Evolutionary conservation across 371 early-diverging fungal genomes (phyloP), one percentile per base, ranked within the genome.

Genomic region (Batkoa obscura): DNA sequence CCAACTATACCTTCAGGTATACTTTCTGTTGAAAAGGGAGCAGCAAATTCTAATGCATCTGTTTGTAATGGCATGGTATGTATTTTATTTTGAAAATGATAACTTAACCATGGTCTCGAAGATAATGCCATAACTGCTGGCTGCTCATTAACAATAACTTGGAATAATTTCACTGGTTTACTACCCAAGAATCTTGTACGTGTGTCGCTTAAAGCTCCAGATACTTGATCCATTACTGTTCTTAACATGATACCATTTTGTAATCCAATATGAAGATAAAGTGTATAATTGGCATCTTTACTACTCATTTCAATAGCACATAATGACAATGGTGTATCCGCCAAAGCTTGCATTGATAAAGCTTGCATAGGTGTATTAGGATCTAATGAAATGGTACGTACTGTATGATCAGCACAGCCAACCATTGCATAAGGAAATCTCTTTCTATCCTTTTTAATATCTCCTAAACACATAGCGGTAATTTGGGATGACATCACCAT

Each of bases 321-420:
- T 39, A 89, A 67, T 6, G 79, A 79, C 39, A 72, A 71, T 12
- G 76, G 74, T 0, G 67, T 34, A 3, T 79, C 75, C 39, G 67
- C 71, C 12, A 80, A 50, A 33, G 76, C 77, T 64, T 71, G 71
- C 80, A 91, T 81, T 46, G 81, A 78, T 30, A 90, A 66, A 6
- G 85, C 68, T 56, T 90, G 85, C 8, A 91, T 72, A 48, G 86
- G 81, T 36, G 68, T 68, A 47, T 80, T 77, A 4, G 90, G 84
- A 55, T 91, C 94, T 49, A 93, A 68, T 35, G 84, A 81, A 36
- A 92, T 63, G 34, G 94, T 74, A 52, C 98, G 79, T 1, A 95
- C 92, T 1, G 95, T 94, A 56, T 77, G 73, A 66, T 97, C 98
- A 49, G 74, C 82, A 66, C 91, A 90, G 13, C 93, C 98, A 3